phyloP scores from a whole-genome alignment of 305 asterid genomes.

The Ajuga reptans region DNA sequence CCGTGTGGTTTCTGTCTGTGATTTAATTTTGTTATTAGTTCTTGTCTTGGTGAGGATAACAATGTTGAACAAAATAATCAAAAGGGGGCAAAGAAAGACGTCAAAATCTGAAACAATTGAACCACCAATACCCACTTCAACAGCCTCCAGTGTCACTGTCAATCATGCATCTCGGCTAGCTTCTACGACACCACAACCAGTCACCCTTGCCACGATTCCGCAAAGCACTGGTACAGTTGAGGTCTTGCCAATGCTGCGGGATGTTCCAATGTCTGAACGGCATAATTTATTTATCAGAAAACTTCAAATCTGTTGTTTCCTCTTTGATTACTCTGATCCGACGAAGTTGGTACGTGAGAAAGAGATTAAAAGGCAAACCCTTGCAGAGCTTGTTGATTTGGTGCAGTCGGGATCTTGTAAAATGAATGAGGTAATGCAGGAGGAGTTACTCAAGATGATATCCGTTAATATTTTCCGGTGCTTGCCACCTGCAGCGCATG shows the following conservation, averaged over 20 bases:
- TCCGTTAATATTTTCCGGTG: conserved; percentile 42
- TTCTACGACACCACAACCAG: conserved; percentile 26
- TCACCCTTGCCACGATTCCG: conserved; percentile 27
- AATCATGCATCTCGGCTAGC: conserved; percentile 42
- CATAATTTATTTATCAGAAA: conserved; percentile 38
- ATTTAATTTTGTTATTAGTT: background rate
- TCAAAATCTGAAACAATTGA: conserved; percentile 58
- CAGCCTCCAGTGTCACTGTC: conserved; percentile 44
- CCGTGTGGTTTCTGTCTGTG: conserved; percentile 10
- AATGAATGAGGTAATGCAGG: conserved; percentile 52
- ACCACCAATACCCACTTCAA: conserved; percentile 47
- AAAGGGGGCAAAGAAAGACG: conserved; percentile 56
- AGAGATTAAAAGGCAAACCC: conserved; percentile 50
- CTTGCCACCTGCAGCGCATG: conserved; percentile 50
- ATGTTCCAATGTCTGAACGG: conserved; percentile 43
- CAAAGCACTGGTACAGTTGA: conserved; percentile 31
- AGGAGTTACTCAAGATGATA: conserved; percentile 45
- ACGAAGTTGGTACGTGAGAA: conserved; percentile 34
- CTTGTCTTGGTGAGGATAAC: conserved; percentile 13
- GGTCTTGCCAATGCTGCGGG: conserved; percentile 39
- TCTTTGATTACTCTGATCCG: conserved; percentile 40
- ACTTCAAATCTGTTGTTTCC: conserved; percentile 37
- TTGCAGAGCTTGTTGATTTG: conserved; percentile 45
- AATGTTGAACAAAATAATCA: conserved; percentile 73
- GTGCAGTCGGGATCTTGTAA: conserved; percentile 43